Evolutionary conservation across 768 basidiomycete species (phyloP).

Genomic region (Boletus reticulatus): DNA sequence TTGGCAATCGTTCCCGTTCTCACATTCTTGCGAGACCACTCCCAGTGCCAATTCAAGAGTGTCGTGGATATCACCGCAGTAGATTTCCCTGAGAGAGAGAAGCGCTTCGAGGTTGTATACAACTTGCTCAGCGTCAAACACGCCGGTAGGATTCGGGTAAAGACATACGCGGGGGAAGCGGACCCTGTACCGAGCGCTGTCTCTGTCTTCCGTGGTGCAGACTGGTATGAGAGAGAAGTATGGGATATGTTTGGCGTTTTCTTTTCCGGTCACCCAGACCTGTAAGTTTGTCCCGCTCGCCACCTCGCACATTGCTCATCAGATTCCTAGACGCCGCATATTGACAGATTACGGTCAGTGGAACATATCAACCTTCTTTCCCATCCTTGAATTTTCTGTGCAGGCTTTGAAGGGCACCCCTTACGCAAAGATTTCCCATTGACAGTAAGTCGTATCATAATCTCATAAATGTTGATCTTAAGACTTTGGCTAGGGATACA

Average conservation of each 20-base stretch:
- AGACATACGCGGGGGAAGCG: constrained; percentile 94
- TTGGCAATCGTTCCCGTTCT: constrained; percentile 80
- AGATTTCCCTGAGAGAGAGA: constrained; percentile 90
- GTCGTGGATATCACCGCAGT: constrained; percentile 94
- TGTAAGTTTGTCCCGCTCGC: constrained; percentile 51
- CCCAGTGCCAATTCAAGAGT: constrained; percentile 91
- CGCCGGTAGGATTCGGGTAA: constrained; percentile 88
- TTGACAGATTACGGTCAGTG: constrained; percentile 91
- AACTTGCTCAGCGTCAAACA: constrained; percentile 81
- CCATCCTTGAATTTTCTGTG: neutral
- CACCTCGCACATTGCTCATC: constrained; percentile 14
- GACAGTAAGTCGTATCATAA: constrained; percentile 55
- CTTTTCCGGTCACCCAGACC: constrained; percentile 94
- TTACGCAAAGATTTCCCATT: constrained; percentile 97
- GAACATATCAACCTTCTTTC: neutral
- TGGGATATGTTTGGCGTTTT: constrained; percentile 99
- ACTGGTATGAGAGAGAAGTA: constrained; percentile 98
- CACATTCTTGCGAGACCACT: constrained; percentile 92
- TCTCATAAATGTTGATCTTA: neutral
- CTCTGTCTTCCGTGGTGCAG: constrained; percentile 83
- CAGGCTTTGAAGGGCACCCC: constrained; percentile 96
- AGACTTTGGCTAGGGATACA: constrained; percentile 73
- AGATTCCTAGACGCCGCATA: constrained; percentile 74
- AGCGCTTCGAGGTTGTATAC: constrained; percentile 97
- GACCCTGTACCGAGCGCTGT: constrained; percentile 85